Evolutionary conservation across 139 green algal genomes (phyloP).

Genomic region (Trebouxia sp.): DNA sequence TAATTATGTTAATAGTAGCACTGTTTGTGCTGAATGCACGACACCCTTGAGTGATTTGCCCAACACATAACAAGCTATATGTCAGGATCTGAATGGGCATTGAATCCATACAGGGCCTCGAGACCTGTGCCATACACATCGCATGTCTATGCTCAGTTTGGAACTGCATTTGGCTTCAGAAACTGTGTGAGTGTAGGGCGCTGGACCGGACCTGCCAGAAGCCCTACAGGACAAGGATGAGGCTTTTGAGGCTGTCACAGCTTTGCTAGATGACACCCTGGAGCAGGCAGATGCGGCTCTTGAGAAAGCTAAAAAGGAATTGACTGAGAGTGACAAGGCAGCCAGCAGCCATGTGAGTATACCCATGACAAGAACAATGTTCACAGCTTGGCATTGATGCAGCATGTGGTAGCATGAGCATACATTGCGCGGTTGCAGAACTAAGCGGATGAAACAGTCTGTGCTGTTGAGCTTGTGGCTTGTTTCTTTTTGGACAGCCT

Average conservation of each 20-base stretch:
- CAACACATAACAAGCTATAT: not conserved
- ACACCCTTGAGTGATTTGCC: too few relatives aligned
- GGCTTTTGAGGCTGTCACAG: slow-evolving; percentile 33
- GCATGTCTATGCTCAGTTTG: not conserved
- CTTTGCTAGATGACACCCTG: slow-evolving; percentile 54
- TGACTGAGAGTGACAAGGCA: not conserved
- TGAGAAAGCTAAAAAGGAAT: slow-evolving; percentile 31
- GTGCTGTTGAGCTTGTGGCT: too few relatives aligned
- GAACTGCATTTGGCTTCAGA: not conserved
- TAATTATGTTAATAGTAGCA: too few relatives aligned
- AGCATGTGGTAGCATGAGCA: not conserved
- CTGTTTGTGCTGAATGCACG: too few relatives aligned
- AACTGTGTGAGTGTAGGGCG: not conserved
- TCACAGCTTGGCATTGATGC: not conserved
- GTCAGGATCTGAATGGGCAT: not conserved
- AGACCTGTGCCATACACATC: not conserved
- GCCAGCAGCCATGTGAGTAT: not conserved
- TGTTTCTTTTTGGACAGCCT: too few relatives aligned
- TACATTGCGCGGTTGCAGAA: not conserved
- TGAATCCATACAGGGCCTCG: not conserved
- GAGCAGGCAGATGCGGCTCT: slow-evolving; percentile 57
- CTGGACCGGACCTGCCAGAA: not conserved
- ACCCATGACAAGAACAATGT: not conserved
- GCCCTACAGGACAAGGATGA: slow-evolving; percentile 48
- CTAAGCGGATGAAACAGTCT: too few relatives aligned